A percentile compares a stretch with the other conserved stretches of the same genome.
Conservation (phyloP, 2,329 filamentous ascomycete genomes). For the Penicillium concentricum region DNA sequence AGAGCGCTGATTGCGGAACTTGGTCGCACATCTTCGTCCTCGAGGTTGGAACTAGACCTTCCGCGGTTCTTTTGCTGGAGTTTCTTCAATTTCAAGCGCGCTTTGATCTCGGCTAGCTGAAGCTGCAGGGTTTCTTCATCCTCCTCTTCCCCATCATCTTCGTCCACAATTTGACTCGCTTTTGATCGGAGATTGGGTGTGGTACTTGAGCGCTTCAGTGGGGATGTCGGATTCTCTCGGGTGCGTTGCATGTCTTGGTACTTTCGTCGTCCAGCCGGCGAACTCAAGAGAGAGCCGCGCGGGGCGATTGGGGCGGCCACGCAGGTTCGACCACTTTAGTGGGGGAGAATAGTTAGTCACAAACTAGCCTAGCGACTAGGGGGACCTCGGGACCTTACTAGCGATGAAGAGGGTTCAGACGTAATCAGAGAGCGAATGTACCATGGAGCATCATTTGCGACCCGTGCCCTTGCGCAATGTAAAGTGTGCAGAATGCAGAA, state of each 20-base stretch:
- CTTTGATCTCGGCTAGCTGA: constrained; percentile 84
- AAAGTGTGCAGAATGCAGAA: neutral
- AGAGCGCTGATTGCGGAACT: constrained; percentile 27
- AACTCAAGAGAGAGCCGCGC: constrained; percentile 62
- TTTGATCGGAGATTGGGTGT: constrained; percentile 41
- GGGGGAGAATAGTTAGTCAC: constrained; percentile 7
- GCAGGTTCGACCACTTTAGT: constrained; percentile 44
- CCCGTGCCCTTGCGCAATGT: constrained; percentile 8
- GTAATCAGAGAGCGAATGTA: constrained; percentile 8
- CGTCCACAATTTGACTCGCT: constrained; percentile 32
- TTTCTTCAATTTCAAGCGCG: constrained; percentile 81
- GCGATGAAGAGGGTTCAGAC: constrained; percentile 2
- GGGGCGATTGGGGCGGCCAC: constrained; percentile 64
- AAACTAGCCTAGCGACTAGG: neutral
- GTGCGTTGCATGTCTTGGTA: constrained; percentile 67
- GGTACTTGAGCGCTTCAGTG: constrained; percentile 53
- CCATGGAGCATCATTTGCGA: constrained; percentile 20
- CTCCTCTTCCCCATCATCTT: constrained; percentile 62
- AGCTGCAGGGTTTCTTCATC: constrained; percentile 89
- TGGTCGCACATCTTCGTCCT: constrained; percentile 26
- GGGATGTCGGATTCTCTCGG: constrained; percentile 67
- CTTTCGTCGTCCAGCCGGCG: constrained; percentile 76
- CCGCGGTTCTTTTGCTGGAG: constrained; percentile 60
- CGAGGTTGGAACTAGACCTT: constrained; percentile 22
- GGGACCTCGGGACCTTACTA: neutral